Evolutionary conservation across 495 filamentous ascomycete species (phyloP), one percentile per base, ranked within the genome.

Genomic region (Neurospora terricola): DNA sequence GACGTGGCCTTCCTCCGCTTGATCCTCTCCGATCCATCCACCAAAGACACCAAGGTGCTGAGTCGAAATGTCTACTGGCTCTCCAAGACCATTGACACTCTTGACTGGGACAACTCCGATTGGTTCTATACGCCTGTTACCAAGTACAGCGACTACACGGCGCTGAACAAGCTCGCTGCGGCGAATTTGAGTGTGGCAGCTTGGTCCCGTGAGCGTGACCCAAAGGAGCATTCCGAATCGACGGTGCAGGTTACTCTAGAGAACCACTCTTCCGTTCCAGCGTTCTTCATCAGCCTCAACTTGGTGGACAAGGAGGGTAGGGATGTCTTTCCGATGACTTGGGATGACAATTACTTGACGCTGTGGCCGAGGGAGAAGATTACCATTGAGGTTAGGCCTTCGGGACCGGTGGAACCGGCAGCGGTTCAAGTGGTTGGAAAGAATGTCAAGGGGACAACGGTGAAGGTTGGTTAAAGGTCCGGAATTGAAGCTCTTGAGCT

Each of bases 21-120:
- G 1, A 72, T 85, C 0, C 81, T 91, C 0, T 78, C 77, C 7
- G 77, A 84, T 37, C 76, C 70, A 9, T 73, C 80, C 3, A 79
- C 77, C 0, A 34, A 34, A 66, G 14, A 66, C 54, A 62, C 23
- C 0, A 62, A 69, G 0, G 72, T 81, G 5, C 73, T 90, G 1
- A 90, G 88, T 73, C 82, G 88, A 1, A 90, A 90, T 72, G 86
- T 90, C 0, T 91, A 91, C 81, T 91, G 90, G 90, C 74, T 91
- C 0, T 75, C 87, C 10, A 77, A 79, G 9, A 76, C 80, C 3
- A 70, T 81, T 0, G 89, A 91, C 72, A 81, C 78, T 6, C 75
- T 91, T 12, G 81, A 88, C 42, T 90, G 88, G 88, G 81, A 82
- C 0, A 79, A 84, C 0, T 88, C 89, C 9, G 85, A 81, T 1